These are phyloP conservation scores for Amoebophrya sp. DNA, from an alignment of 169 alveolate species.

Conservation along the genomic window DNA sequence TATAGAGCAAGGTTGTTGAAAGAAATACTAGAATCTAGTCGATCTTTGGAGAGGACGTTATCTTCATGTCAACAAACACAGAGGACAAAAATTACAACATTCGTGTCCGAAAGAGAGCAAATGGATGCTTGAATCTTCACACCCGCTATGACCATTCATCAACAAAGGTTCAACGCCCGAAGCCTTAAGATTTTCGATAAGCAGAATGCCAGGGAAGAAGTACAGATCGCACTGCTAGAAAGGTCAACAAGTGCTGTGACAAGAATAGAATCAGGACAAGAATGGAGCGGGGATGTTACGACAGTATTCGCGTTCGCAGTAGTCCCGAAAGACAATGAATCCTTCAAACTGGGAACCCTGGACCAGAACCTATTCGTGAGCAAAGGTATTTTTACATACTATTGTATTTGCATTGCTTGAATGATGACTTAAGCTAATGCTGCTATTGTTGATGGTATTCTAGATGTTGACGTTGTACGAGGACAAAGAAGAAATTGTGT, in stretches of 20 bases:
- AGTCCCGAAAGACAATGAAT: background rate
- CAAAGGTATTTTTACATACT: background rate
- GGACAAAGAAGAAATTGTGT: background rate
- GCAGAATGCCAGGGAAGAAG: background rate
- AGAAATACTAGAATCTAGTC: no score
- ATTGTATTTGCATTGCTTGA: background rate
- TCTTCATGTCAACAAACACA: no score
- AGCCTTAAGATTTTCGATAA: background rate
- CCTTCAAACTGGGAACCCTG: background rate
- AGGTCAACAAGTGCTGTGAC: background rate
- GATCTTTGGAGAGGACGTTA: no score
- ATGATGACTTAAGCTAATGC: no score
- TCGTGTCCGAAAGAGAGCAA: no score
- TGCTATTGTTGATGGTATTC: no score
- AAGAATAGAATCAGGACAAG: background rate
- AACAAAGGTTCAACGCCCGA: background rate
- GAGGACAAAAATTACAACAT: no score
- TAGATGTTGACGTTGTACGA: background rate
- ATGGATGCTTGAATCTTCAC: no score
- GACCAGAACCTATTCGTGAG: background rate
- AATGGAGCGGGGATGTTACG: background rate
- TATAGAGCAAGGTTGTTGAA: no score
- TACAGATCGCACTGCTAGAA: background rate
- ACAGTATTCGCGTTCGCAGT: background rate
- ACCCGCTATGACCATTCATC: no score